phyloP scores from a whole-genome alignment of 1,284 basidiomycete species.

The Volvariella volvacea region DNA sequence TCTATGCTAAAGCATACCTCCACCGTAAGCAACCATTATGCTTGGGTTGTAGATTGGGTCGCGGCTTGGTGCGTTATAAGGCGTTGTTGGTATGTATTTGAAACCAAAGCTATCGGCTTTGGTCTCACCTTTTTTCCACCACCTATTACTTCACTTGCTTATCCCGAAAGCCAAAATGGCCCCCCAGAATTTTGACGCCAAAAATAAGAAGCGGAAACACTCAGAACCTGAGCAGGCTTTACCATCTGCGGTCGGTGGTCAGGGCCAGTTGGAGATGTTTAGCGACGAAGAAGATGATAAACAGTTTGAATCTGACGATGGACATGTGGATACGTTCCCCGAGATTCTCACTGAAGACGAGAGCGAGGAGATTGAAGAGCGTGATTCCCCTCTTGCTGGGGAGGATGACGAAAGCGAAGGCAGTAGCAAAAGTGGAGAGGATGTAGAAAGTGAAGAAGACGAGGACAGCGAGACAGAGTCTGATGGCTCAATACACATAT shows the following conservation, averaged over 20 bases:
- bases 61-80: neutral
- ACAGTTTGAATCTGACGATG: slow-evolving; percentile 46
- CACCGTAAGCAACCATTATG: slow-evolving; percentile 65
- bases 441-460: slow-evolving; percentile 30
- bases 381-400: slow-evolving; percentile 19
- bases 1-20: slow-evolving; percentile 38
- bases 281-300: slow-evolving; percentile 62
- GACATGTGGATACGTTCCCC: slow-evolving; percentile 42
- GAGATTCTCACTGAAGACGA: slow-evolving; percentile 49
- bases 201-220: slow-evolving; percentile 54
- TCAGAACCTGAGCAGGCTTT: slow-evolving; percentile 26
- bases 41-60: neutral
- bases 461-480: slow-evolving; percentile 28
- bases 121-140: slow-evolving; percentile 6
- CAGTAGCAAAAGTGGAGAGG: slow-evolving; percentile 13
- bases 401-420: slow-evolving; percentile 31
- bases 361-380: slow-evolving; percentile 33
- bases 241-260: slow-evolving; percentile 23
- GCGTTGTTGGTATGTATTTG: slow-evolving; percentile 19
- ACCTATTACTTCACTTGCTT: slow-evolving; percentile 1
- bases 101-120: slow-evolving; percentile 10
- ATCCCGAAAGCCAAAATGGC: slow-evolving; percentile 22
- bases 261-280: slow-evolving; percentile 55
- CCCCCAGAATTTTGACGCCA: slow-evolving; percentile 21
- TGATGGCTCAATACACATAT: slow-evolving; percentile 35